These are phyloP conservation scores for Crepidotus variabilis DNA, from an alignment of 768 basidiomycete genomes.

Conservation along the genomic window DNA sequence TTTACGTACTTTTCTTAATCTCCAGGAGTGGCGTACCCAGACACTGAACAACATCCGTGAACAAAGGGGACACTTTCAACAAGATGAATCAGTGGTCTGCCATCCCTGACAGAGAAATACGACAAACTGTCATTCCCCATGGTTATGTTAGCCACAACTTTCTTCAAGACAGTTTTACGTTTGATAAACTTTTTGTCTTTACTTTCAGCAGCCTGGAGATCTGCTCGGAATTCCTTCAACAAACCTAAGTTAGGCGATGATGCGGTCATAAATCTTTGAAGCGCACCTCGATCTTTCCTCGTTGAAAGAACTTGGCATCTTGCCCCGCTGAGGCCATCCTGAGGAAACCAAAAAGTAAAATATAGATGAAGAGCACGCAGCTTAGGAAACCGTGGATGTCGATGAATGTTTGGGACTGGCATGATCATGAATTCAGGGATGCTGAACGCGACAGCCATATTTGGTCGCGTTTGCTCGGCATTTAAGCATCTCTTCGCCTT, in stretches of 20 bases:
- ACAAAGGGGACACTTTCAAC: constrained; percentile 81
- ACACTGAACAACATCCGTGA: constrained; percentile 94
- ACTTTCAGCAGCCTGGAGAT: constrained; percentile 85
- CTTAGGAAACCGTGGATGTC: neutral
- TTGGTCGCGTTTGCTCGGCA: constrained; percentile 9
- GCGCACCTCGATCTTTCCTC: constrained; percentile 85
- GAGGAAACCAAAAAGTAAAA: neutral
- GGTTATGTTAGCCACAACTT: constrained; percentile 98
- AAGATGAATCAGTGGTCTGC: constrained; percentile 15
- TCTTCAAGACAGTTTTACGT: constrained; percentile 93
- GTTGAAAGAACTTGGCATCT: constrained; percentile 89
- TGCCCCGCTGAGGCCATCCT: constrained; percentile 63
- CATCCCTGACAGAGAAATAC: constrained; percentile 15
- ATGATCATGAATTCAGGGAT: neutral
- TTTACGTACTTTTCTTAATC: constrained; percentile 97
- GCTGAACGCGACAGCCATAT: neutral
- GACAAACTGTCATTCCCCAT: constrained; percentile 98
- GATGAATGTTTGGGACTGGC: neutral
- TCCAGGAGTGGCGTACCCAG: constrained; percentile 93
- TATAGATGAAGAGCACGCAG: neutral
- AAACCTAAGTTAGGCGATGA: neutral
- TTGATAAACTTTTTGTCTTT: constrained; percentile 97
- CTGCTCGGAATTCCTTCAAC: constrained; percentile 79
- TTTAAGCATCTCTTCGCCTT: neutral
- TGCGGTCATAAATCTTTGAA: neutral